Evolutionary conservation across 805 yeast species (phyloP).

Genomic region (Novakomyces olei): DNA sequence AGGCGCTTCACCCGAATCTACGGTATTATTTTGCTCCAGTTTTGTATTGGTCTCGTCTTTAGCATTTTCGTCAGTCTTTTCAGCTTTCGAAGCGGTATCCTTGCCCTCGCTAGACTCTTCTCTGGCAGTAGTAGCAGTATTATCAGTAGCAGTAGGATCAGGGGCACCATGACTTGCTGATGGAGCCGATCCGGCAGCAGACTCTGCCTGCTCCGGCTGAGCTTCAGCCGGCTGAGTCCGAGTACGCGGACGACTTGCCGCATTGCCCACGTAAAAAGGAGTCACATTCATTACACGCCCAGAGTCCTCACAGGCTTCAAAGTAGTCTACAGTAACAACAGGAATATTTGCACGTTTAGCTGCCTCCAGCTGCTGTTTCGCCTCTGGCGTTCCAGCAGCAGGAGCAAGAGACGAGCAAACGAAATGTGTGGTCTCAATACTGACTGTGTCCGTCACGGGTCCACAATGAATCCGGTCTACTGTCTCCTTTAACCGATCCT

Average conservation of each 20-base stretch:
- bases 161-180: background rate
- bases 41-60: too few relatives aligned
- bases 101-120: background rate
- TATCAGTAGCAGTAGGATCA: background rate
- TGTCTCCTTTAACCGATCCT: constrained; percentile 37
- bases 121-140: background rate
- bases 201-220: background rate
- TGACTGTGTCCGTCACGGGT: constrained; percentile 49
- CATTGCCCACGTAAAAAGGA: constrained; percentile 36
- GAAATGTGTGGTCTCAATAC: constrained; percentile 85
- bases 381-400: constrained; percentile 44
- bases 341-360: constrained; percentile 81
- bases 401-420: constrained; percentile 32
- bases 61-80: background rate
- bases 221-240: background rate
- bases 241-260: background rate
- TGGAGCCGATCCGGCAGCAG: background rate
- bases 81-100: background rate
- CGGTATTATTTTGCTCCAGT: background rate
- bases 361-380: too few relatives aligned
- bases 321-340: constrained; percentile 88
- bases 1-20: background rate
- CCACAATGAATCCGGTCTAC: constrained; percentile 60
- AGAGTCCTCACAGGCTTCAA: constrained; percentile 77
- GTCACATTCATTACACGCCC: constrained; percentile 82